Evolutionary conservation across 2,329 filamentous ascomycete genomes (phyloP).

Genomic region (Cladobotryum mycophilum): DNA sequence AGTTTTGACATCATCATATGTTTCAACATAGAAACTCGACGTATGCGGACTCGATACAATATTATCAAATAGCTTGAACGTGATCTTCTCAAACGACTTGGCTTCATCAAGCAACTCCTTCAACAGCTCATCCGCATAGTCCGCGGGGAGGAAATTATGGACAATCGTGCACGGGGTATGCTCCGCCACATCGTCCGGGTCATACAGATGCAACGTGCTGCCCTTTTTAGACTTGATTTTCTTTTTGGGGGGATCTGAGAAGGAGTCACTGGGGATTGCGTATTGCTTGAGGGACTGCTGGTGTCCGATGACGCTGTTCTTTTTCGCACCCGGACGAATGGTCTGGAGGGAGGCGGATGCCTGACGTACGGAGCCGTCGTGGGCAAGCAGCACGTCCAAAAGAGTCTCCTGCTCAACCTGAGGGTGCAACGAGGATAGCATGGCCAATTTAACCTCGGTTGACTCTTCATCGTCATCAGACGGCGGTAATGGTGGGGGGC

Average conservation of each 20-base stretch:
- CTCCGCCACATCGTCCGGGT: constrained; percentile 70
- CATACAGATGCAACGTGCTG: constrained; percentile 75
- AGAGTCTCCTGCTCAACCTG: constrained; percentile 57
- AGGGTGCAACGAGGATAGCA: constrained; percentile 73
- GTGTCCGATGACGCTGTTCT: constrained; percentile 38
- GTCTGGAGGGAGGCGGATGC: constrained; percentile 52
- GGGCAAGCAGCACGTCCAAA: constrained; percentile 71
- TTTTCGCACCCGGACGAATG: constrained; percentile 25
- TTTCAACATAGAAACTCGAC: constrained; percentile 75
- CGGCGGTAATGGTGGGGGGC: constrained; percentile 18
- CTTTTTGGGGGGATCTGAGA: constrained; percentile 31
- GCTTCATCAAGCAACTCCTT: constrained; percentile 70
- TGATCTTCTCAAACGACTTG: constrained; percentile 60
- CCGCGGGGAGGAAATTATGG: constrained; percentile 74
- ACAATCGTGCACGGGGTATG: constrained; percentile 89
- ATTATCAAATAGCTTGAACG: constrained; percentile 83
- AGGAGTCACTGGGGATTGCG: constrained; percentile 18
- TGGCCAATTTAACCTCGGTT: constrained; percentile 83
- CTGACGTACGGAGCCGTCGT: constrained; percentile 67
- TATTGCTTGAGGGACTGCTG: constrained; percentile 60
- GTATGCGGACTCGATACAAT: constrained; percentile 83
- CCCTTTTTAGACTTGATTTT: constrained; percentile 65
- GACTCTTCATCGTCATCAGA: constrained; percentile 56
- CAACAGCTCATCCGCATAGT: constrained; percentile 68
- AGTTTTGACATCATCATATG: constrained; percentile 57